Conservation (phyloP, 306 rosid genomes). For the Sechiopsis laciniata region DNA sequence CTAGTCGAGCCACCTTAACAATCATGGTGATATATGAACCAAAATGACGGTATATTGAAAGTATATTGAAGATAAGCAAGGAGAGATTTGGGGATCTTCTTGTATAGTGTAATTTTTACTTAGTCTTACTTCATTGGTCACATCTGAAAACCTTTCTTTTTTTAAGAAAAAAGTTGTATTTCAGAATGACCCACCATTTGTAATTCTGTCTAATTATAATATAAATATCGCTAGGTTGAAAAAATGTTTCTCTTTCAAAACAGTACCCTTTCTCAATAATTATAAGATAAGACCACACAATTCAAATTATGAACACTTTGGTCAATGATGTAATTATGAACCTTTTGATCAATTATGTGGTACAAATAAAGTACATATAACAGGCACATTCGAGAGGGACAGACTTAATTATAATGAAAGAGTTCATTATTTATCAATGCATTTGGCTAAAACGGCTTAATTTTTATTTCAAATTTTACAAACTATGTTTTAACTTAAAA, state of each 20-base stretch:
- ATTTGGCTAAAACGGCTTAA: not conserved
- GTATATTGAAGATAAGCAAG: constrained; percentile 8
- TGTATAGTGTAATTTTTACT: constrained; percentile 16
- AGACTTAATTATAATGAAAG: not conserved
- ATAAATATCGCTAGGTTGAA: not conserved
- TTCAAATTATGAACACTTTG: too few relatives aligned
- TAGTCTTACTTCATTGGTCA: not conserved
- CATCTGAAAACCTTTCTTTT: not conserved
- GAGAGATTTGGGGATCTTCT: constrained; percentile 16
- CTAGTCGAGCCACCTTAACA: constrained; percentile 24
- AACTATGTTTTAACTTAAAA: too few relatives aligned
- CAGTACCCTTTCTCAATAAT: not conserved
- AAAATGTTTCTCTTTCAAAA: not conserved
- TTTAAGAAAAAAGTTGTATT: not conserved
- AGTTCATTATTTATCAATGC: not conserved
- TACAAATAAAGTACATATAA: constrained; percentile 10
- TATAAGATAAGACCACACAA: not conserved
- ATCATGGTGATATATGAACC: too few relatives aligned
- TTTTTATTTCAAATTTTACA: not conserved
- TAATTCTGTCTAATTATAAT: constrained; percentile 1
- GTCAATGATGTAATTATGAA: not conserved
- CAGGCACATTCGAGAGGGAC: not conserved
- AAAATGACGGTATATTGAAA: not conserved
- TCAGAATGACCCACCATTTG: constrained; percentile 21
- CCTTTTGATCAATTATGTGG: constrained; percentile 9